Conservation (phyloP, 2,329 filamentous ascomycete genomes). For the Aspergillus nomiae region DNA sequence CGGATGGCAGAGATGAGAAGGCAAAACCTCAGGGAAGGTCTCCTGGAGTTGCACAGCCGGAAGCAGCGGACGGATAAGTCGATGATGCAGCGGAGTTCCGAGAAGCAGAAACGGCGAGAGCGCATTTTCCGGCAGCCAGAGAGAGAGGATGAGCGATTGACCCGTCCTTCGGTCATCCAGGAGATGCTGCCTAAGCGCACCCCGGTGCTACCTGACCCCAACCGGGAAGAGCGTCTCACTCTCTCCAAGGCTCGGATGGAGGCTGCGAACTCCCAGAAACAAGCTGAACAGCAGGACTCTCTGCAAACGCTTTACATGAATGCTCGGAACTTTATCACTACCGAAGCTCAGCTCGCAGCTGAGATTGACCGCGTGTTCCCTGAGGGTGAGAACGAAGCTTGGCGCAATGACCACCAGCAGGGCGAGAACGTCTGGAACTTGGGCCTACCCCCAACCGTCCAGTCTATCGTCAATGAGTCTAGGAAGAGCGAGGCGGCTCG, state of each 20-base stretch:
- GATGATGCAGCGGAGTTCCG: constrained; percentile 45
- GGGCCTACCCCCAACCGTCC: constrained; percentile 47
- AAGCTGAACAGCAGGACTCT: constrained; percentile 65
- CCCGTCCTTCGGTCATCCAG: constrained; percentile 65
- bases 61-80: constrained; percentile 52
- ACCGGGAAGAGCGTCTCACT: constrained; percentile 59
- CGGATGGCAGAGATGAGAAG: constrained; percentile 73
- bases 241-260: constrained; percentile 42
- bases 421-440: constrained; percentile 56
- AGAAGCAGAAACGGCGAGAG: constrained; percentile 55
- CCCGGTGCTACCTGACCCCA: constrained; percentile 62
- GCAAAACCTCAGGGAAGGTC: constrained; percentile 69
- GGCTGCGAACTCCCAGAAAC: constrained; percentile 53
- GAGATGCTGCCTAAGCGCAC: constrained; percentile 53
- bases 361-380: constrained; percentile 77
- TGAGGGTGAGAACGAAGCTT: constrained; percentile 53
- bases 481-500: constrained; percentile 35
- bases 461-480: constrained; percentile 31
- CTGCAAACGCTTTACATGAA: constrained; percentile 89
- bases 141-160: constrained; percentile 75
- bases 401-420: constrained; percentile 44
- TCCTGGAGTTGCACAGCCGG: constrained; percentile 69
- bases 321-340: constrained; percentile 82
- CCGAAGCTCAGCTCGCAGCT: constrained; percentile 72
- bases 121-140: constrained; percentile 64